Base-by-base conservation (phyloP, 1,139 yeast genomes). In the Dujonia santamariae region DNA sequence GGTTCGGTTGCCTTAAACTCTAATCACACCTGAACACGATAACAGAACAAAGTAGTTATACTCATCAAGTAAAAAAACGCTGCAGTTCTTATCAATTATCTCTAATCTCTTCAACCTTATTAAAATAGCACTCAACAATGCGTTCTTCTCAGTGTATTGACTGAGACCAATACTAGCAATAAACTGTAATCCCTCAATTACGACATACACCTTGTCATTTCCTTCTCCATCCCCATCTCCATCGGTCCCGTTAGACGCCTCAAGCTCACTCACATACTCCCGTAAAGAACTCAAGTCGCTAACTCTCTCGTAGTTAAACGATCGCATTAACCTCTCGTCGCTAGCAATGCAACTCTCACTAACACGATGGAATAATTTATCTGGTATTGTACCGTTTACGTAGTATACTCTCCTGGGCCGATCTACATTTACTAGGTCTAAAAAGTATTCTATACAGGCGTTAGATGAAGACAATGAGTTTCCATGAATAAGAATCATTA, bases 311-410 rank as follows among this genome's bases (percentile, higher is more conserved):
- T 51, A 52, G 19, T 40, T 41, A 34, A 52, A 47, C 12, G 36
- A 31, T 34, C 39, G 39, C 49, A 49, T 39, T 7, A 32, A 34
- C 22, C 26, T 37, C 7, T 38, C 34, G 18, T 37, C 30, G 3
- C 28, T 9, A 19, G 40, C 31, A 28, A 48, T 41, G n/a, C 17
- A 17, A 18, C 39, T 39, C 7, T 32, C 24, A 3, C 38, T 35
- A 6, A 51, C 43, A 4, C 32, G 18, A 19, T 42, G 22, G 26
- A 37, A 44, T 8, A 52, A 34, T 18, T 33, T 36, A 24, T 41
- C 42, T 4, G 53, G 53, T 13, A 48, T 37, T 2, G 50, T 43
- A 19, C 48, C 40, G 31, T 51, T 51, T 4, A 51, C 22, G 31
- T 51, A 51, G 9, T 35, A 11, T n/a, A 48, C 40, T 3, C 19